These are phyloP conservation scores for Aspergillus cristatus DNA, from an alignment of 495 filamentous ascomycete genomes.

Conservation along the genomic window DNA sequence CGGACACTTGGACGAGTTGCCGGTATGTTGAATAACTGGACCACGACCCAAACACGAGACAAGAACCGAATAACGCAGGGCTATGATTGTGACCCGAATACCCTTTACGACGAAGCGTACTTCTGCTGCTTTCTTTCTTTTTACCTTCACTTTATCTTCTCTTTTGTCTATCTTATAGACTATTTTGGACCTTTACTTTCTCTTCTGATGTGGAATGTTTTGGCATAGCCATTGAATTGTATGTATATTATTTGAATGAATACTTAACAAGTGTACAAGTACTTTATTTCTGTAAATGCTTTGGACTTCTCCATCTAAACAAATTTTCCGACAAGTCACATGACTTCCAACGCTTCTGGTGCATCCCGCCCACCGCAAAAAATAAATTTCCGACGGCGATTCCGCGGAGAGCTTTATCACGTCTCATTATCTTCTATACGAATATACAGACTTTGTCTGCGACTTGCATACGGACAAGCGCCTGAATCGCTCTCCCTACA, in stretches of 20 bases:
- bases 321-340: conserved; percentile 11
- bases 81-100: conserved; percentile 26
- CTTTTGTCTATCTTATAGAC: conserved; percentile 1
- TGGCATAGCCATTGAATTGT: no score
- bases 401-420: neutral
- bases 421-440: neutral
- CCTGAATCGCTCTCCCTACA: no score
- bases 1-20: no score
- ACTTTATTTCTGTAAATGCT: no score
- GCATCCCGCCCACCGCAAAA: conserved; percentile 7
- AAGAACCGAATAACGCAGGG: conserved; percentile 27
- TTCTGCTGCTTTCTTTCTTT: conserved; percentile 18
- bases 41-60: no score
- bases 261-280: no score
- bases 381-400: conserved; percentile 25
- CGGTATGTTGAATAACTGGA: no score
- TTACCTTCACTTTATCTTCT: conserved; percentile 5
- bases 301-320: no score
- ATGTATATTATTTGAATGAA: no score
- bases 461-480: no score
- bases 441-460: no score
- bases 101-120: conserved; percentile 26
- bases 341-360: conserved; percentile 13
- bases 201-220: neutral
- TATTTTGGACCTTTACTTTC: neutral